Evolutionary conservation across 768 basidiomycete genomes (phyloP).

Genomic region (Dacryopinax spathularia): DNA sequence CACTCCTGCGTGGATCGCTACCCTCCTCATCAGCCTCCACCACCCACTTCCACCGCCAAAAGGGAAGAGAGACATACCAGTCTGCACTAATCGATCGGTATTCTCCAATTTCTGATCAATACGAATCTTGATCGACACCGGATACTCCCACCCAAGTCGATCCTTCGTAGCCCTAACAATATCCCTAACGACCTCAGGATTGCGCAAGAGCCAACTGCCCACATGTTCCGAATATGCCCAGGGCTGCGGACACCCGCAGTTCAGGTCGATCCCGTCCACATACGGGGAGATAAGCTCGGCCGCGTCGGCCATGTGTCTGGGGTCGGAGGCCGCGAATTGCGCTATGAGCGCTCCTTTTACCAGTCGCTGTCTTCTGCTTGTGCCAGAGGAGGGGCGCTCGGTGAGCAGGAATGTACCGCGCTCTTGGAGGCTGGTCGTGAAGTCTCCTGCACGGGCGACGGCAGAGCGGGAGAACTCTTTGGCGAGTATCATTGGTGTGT

Average conservation of each 20-base stretch:
- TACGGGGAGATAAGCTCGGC: slow-evolving; percentile 29
- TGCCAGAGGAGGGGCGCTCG: slow-evolving; percentile 13
- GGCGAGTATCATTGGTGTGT: slow-evolving; percentile 36
- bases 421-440: slow-evolving; percentile 26
- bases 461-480: slow-evolving; percentile 32
- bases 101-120: slow-evolving; percentile 30
- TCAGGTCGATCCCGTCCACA: slow-evolving; percentile 35
- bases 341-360: slow-evolving; percentile 29
- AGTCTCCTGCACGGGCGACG: slow-evolving; percentile 29
- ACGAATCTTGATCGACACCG: slow-evolving; percentile 35
- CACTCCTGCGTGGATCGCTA: slow-evolving; percentile 27
- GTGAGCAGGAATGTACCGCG: slow-evolving; percentile 29
- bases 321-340: slow-evolving; percentile 33
- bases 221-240: slow-evolving; percentile 34
- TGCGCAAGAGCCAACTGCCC: slow-evolving; percentile 31
- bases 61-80: slow-evolving; percentile 12
- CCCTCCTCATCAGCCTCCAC: neutral
- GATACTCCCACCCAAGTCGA: slow-evolving; percentile 29
- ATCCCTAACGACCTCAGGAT: slow-evolving; percentile 26
- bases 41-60: neutral
- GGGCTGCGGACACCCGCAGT: slow-evolving; percentile 33
- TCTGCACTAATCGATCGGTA: slow-evolving; percentile 28
- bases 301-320: slow-evolving; percentile 29
- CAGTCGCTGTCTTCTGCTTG: slow-evolving; percentile 11
- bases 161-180: slow-evolving; percentile 29